Evolutionary conservation across 1,139 yeast species (phyloP).

Genomic region (Schwanniomyces etchellsii): DNA sequence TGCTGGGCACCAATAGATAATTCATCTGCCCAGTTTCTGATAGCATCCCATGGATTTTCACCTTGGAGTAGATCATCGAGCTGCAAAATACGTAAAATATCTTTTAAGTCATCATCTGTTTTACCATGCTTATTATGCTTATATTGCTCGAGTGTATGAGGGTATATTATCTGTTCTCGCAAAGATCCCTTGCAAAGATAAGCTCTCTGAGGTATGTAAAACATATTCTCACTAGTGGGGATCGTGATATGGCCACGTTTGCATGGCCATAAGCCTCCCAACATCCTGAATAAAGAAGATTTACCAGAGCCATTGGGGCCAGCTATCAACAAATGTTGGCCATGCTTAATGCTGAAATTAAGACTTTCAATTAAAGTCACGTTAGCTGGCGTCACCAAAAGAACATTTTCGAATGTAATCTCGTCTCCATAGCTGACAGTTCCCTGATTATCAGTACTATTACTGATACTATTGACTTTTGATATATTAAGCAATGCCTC

Average conservation of each 20-base stretch:
- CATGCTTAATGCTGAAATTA: conserved; percentile 68
- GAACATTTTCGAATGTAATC: conserved; percentile 67
- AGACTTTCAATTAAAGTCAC: conserved; percentile 66
- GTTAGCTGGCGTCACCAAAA: conserved; percentile 79
- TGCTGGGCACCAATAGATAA: conserved; percentile 91
- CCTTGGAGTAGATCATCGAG: conserved; percentile 47
- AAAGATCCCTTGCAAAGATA: conserved; percentile 71
- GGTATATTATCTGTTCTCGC: conserved; percentile 86
- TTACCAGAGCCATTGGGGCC: conserved; percentile 98
- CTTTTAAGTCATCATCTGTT: conserved; percentile 58
- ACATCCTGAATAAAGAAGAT: conserved; percentile 81
- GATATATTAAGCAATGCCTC: conserved; percentile 52
- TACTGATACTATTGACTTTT: conserved; percentile 11
- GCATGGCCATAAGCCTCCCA: conserved; percentile 94
- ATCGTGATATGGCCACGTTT: conserved; percentile 56
- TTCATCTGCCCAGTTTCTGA: conserved; percentile 85
- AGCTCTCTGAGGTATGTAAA: conserved; percentile 90
- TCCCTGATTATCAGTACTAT: conserved; percentile 4
- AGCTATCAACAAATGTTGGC: conserved; percentile 81
- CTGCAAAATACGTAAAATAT: conserved; percentile 56
- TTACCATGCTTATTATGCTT: conserved; percentile 32
- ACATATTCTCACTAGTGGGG: conserved; percentile 67
- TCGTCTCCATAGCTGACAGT: conserved; percentile 45
- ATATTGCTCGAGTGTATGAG: conserved; percentile 63
- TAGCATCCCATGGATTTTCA: conserved; percentile 51